Conservation (phyloP, 768 basidiomycete genomes). For the Suillus fuscotomentosus region DNA sequence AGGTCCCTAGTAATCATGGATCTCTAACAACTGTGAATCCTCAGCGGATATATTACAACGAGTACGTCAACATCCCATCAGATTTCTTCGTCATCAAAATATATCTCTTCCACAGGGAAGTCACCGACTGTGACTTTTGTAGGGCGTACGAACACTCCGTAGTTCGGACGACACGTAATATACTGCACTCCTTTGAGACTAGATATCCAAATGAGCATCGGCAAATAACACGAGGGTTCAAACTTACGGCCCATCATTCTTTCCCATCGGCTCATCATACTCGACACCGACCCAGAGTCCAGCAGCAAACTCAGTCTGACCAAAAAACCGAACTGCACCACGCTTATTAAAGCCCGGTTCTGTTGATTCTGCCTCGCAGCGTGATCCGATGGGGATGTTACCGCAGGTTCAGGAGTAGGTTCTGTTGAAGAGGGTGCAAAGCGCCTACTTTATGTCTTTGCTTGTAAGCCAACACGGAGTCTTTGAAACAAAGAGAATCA, state of each 20-base stretch:
- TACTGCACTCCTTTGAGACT: slow-evolving; percentile 85
- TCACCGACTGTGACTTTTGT: slow-evolving; percentile 83
- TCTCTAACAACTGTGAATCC: background rate
- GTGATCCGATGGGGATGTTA: slow-evolving; percentile 64
- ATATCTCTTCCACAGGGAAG: slow-evolving; percentile 80
- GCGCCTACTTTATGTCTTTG: slow-evolving; percentile 80
- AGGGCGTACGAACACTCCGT: slow-evolving; percentile 85
- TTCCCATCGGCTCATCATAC: slow-evolving; percentile 94
- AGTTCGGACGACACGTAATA: slow-evolving; percentile 73
- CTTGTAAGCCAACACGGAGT: slow-evolving; percentile 88
- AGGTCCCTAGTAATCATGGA: background rate
- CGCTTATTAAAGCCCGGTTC: slow-evolving; percentile 73
- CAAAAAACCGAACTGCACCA: slow-evolving; percentile 85
- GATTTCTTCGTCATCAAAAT: slow-evolving; percentile 76
- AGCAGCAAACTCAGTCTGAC: slow-evolving; percentile 67
- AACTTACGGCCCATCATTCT: slow-evolving; percentile 92
- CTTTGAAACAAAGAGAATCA: slow-evolving; percentile 37
- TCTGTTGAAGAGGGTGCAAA: slow-evolving; percentile 64
- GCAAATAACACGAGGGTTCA: background rate
- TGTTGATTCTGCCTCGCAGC: slow-evolving; percentile 79
- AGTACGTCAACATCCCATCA: background rate
- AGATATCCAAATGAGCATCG: background rate
- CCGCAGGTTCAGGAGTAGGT: slow-evolving; percentile 23
- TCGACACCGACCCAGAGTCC: slow-evolving; percentile 90
- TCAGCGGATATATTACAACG: background rate